These are phyloP conservation scores for Zygosaccharomyces bailii DNA, from an alignment of 805 yeast species.

Conservation along the genomic window DNA sequence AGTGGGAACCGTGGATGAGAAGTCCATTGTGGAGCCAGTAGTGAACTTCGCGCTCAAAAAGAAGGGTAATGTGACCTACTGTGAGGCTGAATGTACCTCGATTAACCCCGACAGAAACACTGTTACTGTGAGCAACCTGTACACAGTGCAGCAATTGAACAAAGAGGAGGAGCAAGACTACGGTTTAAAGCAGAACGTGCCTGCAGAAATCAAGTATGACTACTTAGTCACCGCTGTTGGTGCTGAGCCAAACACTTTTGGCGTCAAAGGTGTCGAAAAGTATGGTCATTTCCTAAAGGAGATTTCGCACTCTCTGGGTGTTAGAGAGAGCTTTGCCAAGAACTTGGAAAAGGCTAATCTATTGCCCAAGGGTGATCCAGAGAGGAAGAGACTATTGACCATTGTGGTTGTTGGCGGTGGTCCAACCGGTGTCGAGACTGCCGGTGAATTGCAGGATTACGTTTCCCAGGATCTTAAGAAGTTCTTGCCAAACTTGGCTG, in stretches of 20 bases:
- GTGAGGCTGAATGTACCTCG: conserved; percentile 86
- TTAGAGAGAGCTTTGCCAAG: conserved; percentile 78
- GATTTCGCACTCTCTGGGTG: conserved; percentile 77
- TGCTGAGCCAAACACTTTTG: conserved; percentile 90
- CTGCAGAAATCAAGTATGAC: conserved; percentile 60
- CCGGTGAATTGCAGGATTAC: conserved; percentile 94
- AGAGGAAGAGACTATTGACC: conserved; percentile 79
- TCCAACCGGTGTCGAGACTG: conserved; percentile 96
- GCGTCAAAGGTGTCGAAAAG: conserved; percentile 86
- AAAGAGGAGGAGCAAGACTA: conserved; percentile 37
- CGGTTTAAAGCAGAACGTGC: conserved; percentile 39
- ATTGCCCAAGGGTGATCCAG: conserved; percentile 72
- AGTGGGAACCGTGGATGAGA: conserved; percentile 84
- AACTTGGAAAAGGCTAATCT: conserved; percentile 85
- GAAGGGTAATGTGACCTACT: conserved; percentile 73
- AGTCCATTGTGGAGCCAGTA: conserved; percentile 93
- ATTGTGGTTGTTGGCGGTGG: conserved; percentile 96
- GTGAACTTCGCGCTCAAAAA: conserved; percentile 78
- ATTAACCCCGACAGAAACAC: conserved; percentile 73
- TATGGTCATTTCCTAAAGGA: conserved; percentile 86
- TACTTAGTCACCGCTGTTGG: conserved; percentile 89
- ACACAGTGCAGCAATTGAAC: conserved; percentile 33
- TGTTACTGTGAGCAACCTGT: conserved; percentile 53
- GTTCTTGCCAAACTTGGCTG: conserved; percentile 83
- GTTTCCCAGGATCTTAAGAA: conserved; percentile 84